phyloP scores from a whole-genome alignment of 192 early-diverging fungal species.

The Dissophora globulifera region DNA sequence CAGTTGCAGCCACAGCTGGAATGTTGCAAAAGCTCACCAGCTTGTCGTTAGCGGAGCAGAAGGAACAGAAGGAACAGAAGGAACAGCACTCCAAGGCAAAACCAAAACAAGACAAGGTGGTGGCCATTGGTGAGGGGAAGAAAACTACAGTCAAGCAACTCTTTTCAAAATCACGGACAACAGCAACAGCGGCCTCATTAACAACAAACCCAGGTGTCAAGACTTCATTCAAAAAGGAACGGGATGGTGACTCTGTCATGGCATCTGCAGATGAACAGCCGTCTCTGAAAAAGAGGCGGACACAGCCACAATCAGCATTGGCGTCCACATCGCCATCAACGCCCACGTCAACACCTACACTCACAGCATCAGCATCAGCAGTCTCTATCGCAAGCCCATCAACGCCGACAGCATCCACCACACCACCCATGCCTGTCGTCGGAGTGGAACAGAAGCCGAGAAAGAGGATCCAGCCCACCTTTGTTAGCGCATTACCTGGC shows the following conservation, averaged over 20 bases:
- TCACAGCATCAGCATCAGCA: not conserved
- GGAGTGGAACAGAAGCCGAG: conserved; percentile 16
- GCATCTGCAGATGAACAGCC: conserved; percentile 12
- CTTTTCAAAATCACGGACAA: conserved; percentile 6
- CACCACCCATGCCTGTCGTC: too few relatives aligned
- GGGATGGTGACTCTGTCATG: conserved; percentile 46
- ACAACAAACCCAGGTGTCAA: not conserved
- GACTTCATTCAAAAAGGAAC: conserved; percentile 25
- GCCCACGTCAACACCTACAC: not conserved
- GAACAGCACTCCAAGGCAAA: conserved; percentile 26
- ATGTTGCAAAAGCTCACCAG: conserved; percentile 48
- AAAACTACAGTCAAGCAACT: conserved; percentile 5
- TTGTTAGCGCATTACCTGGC: conserved; percentile 47
- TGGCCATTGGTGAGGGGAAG: conserved; percentile 1
- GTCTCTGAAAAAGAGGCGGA: conserved; percentile 37
- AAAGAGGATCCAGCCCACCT: conserved; percentile 44
- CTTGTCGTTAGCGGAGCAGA: conserved; percentile 25
- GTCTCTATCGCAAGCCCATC: too few relatives aligned
- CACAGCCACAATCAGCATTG: conserved; percentile 12
- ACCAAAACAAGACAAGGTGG: conserved; percentile 18
- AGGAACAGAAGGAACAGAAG: conserved; percentile 19
- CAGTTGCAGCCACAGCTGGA: conserved; percentile 35
- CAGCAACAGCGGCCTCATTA: not conserved
- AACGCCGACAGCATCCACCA: too few relatives aligned
- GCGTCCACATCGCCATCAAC: not conserved